phyloP scores from a whole-genome alignment of 2,329 filamentous ascomycete genomes.

The Tolypocladium pustulatum region DNA sequence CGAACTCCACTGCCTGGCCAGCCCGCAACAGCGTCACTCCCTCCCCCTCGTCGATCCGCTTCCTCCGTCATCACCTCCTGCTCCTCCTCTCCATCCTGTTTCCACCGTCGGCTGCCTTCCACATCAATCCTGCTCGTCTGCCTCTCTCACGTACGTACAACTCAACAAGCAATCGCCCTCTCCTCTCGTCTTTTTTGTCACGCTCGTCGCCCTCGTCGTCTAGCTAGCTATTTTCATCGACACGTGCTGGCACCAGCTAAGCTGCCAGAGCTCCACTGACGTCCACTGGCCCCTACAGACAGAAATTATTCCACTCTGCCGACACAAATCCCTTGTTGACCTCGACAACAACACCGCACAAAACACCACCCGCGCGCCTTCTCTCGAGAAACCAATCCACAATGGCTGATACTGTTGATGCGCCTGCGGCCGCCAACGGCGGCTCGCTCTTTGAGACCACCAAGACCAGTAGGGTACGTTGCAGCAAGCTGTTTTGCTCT shows the following conservation, averaged over 20 bases:
- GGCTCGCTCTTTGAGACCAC: slow-evolving; percentile 32
- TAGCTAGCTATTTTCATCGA: background rate
- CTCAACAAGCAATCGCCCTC: background rate
- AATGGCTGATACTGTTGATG: slow-evolving; percentile 21
- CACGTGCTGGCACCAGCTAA: background rate
- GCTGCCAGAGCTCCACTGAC: background rate
- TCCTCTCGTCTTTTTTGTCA: background rate
- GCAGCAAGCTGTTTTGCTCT: background rate
- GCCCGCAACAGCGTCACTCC: background rate
- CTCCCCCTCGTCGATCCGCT: background rate
- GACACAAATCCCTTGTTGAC: background rate
- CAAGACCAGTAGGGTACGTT: slow-evolving; percentile 44
- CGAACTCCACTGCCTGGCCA: background rate
- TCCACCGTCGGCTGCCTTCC: background rate
- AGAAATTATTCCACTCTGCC: slow-evolving; percentile 3
- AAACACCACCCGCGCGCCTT: background rate
- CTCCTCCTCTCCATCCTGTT: slow-evolving; percentile 1
- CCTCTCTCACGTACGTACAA: background rate
- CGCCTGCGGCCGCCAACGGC: slow-evolving; percentile 30
- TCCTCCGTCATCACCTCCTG: slow-evolving; percentile 4
- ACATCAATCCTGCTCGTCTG: background rate
- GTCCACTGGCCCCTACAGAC: slow-evolving; percentile 3
- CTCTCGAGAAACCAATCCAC: background rate
- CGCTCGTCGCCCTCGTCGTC: background rate
- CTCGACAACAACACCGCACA: background rate